A percentile compares a stretch with the other conserved stretches of the same genome.
phyloP scores from a whole-genome alignment of 345 rosid species.

The Populus tremula region DNA sequence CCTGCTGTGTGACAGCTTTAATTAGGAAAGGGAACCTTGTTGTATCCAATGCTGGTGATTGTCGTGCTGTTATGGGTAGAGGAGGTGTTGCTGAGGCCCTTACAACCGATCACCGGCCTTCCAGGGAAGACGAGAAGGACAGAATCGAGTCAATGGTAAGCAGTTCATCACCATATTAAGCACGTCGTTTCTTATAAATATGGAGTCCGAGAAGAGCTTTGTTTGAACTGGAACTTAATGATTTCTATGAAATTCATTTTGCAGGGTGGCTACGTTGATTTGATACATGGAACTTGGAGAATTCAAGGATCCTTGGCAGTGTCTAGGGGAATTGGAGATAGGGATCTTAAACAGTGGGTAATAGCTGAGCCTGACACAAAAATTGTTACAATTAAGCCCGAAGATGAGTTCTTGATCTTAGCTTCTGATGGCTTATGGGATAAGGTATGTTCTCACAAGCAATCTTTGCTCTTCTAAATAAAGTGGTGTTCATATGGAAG shows the following conservation, averaged over 20 bases:
- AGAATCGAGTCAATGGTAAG: constrained; percentile 69
- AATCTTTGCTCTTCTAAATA: not conserved
- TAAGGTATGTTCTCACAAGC: constrained; percentile 46
- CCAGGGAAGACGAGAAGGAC: constrained; percentile 69
- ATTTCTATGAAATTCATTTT: not conserved
- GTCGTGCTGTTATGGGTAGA: constrained; percentile 84
- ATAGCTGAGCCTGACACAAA: constrained; percentile 82
- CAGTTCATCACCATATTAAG: not conserved
- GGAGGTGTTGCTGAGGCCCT: constrained; percentile 75
- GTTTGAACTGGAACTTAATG: constrained; percentile 9
- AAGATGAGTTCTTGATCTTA: constrained; percentile 70
- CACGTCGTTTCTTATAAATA: not conserved
- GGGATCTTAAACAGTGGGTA: constrained; percentile 75
- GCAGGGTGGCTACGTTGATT: constrained; percentile 87
- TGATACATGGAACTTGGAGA: constrained; percentile 73
- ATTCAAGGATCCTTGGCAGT: constrained; percentile 86
- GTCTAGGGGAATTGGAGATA: constrained; percentile 81
- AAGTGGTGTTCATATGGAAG: not conserved
- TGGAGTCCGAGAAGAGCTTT: not conserved
- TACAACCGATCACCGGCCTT: constrained; percentile 80
- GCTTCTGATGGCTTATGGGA: constrained; percentile 99
- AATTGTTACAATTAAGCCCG: constrained; percentile 45
- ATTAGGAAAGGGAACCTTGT: constrained; percentile 60
- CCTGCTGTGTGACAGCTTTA: constrained; percentile 88
- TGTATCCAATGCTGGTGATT: constrained; percentile 84